Base-by-base conservation (phyloP, 495 filamentous ascomycete species). In the Talaromyces trachyspermus region DNA sequence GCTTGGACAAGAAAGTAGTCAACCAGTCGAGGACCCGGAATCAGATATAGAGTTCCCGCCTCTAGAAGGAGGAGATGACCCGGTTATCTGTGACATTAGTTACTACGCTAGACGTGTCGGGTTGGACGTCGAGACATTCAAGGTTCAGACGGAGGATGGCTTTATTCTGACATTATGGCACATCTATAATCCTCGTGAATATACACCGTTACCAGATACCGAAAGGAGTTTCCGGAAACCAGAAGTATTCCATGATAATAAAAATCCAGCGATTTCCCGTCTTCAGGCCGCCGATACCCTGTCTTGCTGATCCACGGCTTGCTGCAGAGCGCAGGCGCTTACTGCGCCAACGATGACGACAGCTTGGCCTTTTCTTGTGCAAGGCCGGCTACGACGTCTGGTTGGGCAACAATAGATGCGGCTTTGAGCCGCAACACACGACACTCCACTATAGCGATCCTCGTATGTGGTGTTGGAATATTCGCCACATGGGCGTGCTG, bases 391-490 rank as follows among this genome's bases (percentile, higher is more conserved):
- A 86, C 64, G 91, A 97, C 60, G 88, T 97, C 43, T 97, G 90
- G 90, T 75, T 96, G 4, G 91, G 92, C 5, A 95, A 95, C 61
- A 95, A 95, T 58, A 81, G 91, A 18, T 96, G 92, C 59, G 92
- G 90, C 10, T 85, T 91, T 59, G 58, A 74, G 1, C 89, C 91
- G 2, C 72, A 79, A 50, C 91, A 97, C 54, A 77, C 74, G 1
- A 68, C 81, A 10, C 70, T 97, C 36, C 69, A 71, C 1, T 78
- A 83, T 49, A 68, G 68, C 14, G 91, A 97, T 56, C 91, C 91
- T 5, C 78, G 90, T 15, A 95, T 97, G 89, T 97, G 91, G 91
- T 78, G 83, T 9, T 97, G 91, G 91, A 95, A 95, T 56, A 94
- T 96, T 47, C 79, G 86, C 0, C 88, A 95, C 64, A 91, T 96